Evolutionary conservation across 306 rosid species (phyloP).

Genomic region (Begonia masoniana): DNA sequence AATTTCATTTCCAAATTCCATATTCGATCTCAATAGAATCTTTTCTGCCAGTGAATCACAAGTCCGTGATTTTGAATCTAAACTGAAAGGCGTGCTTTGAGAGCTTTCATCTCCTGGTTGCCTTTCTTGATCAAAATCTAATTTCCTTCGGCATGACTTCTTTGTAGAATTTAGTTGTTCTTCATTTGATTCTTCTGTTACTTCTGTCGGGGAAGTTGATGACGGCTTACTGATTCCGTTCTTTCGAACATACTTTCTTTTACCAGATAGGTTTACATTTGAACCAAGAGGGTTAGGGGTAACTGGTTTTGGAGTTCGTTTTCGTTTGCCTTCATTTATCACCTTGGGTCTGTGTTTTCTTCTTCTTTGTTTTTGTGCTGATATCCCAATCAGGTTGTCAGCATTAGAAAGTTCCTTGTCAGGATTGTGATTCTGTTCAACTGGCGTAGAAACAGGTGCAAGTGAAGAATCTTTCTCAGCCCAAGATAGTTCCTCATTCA

Average conservation of each 20-base stretch:
- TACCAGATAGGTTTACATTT: constrained; percentile 18
- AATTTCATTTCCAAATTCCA: neutral
- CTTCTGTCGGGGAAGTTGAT: constrained; percentile 6
- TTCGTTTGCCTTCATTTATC: constrained; percentile 56
- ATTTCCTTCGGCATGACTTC: constrained; percentile 12
- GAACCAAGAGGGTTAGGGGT: constrained; percentile 29
- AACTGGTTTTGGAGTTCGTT: constrained; percentile 26
- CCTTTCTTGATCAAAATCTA: constrained; percentile 7
- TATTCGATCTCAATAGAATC: neutral
- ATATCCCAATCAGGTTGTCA: constrained; percentile 25
- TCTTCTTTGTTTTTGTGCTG: constrained; percentile 39
- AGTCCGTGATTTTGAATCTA: neutral
- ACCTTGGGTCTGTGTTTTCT: constrained; percentile 85
- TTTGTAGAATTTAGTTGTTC: constrained; percentile 1
- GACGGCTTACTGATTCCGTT: constrained; percentile 16
- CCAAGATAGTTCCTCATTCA: constrained; percentile 17
- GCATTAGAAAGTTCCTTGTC: constrained; percentile 18
- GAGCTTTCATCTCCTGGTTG: constrained; percentile 2
- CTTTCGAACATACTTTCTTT: constrained; percentile 37
- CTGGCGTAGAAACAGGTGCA: constrained; percentile 20
- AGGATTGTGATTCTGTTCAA: constrained; percentile 24
- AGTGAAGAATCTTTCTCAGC: constrained; percentile 18
- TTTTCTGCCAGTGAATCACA: neutral
- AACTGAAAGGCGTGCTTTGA: neutral
- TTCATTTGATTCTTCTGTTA: constrained; percentile 8